phyloP scores from a whole-genome alignment of 2,329 filamentous ascomycete species.

The Fusarium pseudonygamai region DNA sequence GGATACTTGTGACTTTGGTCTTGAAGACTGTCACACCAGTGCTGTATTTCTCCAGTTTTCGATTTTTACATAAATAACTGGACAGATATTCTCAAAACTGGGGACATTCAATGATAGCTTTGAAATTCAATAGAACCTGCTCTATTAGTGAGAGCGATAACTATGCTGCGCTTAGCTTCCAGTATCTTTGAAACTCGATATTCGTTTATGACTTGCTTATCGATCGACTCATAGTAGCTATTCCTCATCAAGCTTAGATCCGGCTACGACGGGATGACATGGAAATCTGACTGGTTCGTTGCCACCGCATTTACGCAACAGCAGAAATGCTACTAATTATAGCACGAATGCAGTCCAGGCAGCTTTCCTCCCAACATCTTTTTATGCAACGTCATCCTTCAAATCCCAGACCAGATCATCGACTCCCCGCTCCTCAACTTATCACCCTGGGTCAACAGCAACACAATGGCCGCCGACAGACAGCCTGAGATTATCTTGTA shows the following conservation, averaged over 20 bases:
- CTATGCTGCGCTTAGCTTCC: neutral
- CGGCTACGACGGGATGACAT: neutral
- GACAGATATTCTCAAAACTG: accelerated
- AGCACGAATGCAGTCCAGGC: neutral
- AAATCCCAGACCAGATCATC: accelerated
- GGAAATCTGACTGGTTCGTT: neutral
- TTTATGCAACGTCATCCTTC: neutral
- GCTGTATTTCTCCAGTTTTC: accelerated
- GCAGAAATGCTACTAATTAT: neutral
- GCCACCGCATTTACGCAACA: neutral
- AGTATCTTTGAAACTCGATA: neutral
- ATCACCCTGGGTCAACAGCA: accelerated
- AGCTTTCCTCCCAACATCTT: neutral
- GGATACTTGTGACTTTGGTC: neutral
- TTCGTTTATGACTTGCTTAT: neutral
- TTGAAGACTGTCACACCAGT: neutral
- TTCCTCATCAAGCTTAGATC: neutral
- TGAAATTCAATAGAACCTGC: neutral
- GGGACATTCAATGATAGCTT: neutral
- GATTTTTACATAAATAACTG: too few species aligned
- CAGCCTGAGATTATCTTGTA: neutral
- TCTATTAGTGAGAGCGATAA: neutral
- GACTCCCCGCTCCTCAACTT: neutral
- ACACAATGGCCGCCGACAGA: neutral
- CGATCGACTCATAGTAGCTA: neutral